These are phyloP conservation scores for Leptographium wingfieldii DNA, from an alignment of 2,329 filamentous ascomycete genomes.

Conservation along the genomic window DNA sequence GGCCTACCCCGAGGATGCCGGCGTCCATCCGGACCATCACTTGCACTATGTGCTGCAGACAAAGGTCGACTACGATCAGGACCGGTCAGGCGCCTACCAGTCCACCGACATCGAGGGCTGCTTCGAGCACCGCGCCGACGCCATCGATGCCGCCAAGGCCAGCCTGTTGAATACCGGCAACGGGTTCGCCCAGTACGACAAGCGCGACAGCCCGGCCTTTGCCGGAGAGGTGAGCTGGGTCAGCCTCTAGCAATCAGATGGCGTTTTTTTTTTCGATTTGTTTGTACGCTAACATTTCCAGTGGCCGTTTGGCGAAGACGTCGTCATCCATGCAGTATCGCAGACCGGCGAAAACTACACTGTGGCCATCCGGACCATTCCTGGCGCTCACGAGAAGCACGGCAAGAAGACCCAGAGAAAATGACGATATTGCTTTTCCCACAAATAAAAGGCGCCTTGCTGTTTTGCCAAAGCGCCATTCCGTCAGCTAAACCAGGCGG, in stretches of 20 bases:
- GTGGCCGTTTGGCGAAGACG: slow-evolving; percentile 33
- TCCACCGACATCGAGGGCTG: slow-evolving; percentile 26
- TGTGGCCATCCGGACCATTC: slow-evolving; percentile 23
- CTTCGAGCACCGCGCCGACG: slow-evolving; percentile 21
- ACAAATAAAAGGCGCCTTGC: background rate
- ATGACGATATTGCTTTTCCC: background rate
- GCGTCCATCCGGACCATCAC: slow-evolving; percentile 13
- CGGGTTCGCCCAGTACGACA: slow-evolving; percentile 23
- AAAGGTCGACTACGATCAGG: slow-evolving; percentile 26
- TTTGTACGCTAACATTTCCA: slow-evolving; percentile 6
- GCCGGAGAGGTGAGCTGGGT: background rate
- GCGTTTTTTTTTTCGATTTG: too few relatives aligned
- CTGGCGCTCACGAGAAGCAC: slow-evolving; percentile 15
- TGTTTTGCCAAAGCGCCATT: background rate
- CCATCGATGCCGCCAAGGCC: slow-evolving; percentile 21
- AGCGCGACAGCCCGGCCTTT: slow-evolving; percentile 14
- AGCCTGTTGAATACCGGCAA: slow-evolving; percentile 16
- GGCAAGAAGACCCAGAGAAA: slow-evolving; percentile 7
- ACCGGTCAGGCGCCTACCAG: slow-evolving; percentile 22
- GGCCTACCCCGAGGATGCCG: slow-evolving; percentile 1
- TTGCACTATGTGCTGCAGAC: slow-evolving; percentile 31
- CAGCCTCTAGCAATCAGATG: slow-evolving; percentile 1
- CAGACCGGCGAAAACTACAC: slow-evolving; percentile 27
- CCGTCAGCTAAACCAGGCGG: background rate
- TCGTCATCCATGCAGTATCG: slow-evolving; percentile 29